Evolutionary conservation across 768 basidiomycete genomes (phyloP).

Genomic region (Paxillus rubicundulus): DNA sequence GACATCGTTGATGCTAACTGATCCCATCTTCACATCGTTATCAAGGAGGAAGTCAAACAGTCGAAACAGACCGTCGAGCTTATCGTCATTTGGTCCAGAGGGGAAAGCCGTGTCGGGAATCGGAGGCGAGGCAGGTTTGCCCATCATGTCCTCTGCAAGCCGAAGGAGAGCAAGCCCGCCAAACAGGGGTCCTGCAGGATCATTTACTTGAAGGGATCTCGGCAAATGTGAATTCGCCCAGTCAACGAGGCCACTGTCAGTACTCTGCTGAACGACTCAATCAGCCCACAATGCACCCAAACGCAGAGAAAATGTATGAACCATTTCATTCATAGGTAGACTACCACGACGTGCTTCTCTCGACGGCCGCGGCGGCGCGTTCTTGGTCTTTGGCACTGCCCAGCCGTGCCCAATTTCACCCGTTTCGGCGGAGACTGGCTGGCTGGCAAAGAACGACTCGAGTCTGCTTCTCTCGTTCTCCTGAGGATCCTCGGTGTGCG

Average conservation of each 20-base stretch:
- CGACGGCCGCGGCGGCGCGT: constrained; percentile 63
- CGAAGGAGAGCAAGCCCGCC: constrained; percentile 80
- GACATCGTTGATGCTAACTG: constrained; percentile 92
- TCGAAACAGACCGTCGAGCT: constrained; percentile 81
- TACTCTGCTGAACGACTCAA: constrained; percentile 7
- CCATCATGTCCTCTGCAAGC: constrained; percentile 78
- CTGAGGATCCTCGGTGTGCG: constrained; percentile 17
- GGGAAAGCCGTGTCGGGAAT: constrained; percentile 83
- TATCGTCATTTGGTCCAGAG: constrained; percentile 63
- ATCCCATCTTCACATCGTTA: constrained; percentile 88
- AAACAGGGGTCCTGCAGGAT: constrained; percentile 43
- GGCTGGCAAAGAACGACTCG: constrained; percentile 56
- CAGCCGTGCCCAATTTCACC: constrained; percentile 15
- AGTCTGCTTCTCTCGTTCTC: constrained; percentile 48
- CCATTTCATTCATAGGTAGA: constrained; percentile 24
- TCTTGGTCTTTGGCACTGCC: constrained; percentile 15
- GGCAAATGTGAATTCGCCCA: constrained; percentile 92
- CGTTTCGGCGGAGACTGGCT: constrained; percentile 26
- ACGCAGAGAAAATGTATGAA: constrained; percentile 12
- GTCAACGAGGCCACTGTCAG: constrained; percentile 61
- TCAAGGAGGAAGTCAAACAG: constrained; percentile 92
- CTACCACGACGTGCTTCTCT: constrained; percentile 55
- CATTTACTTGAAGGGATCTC: constrained; percentile 51
- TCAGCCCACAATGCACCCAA: constrained; percentile 2
- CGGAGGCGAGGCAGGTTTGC: constrained; percentile 60